Evolutionary conservation across 2,329 filamentous ascomycete genomes (phyloP), one percentile per base, ranked within the genome.

Genomic region (Penicillium sp.): DNA sequence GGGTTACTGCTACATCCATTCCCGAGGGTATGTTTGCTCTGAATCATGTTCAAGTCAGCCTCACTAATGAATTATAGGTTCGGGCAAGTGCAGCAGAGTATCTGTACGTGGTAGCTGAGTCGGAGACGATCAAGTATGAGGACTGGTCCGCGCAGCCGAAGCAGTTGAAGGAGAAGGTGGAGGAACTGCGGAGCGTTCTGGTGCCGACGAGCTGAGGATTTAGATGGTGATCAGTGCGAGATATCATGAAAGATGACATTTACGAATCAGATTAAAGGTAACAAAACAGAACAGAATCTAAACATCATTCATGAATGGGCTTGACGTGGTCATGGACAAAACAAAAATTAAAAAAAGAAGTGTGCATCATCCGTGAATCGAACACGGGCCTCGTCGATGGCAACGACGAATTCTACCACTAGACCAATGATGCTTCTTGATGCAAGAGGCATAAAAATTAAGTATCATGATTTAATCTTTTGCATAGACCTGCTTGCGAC

Each of bases 1-100:
- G 87, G 85, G 24, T 86, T 97, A 81, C 80, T 97, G 65, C 78
- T 87, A 60, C 94, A 97, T 80, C 91, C 92, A 0, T 97, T 92
- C 82, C 92, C 93, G 6, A 86, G 86, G 70, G 88, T 96, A 68
- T 79, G 88, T 70, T 60, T 35, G 5, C 37, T 42, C 37, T 13
- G 33, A 13, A 19, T 19, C 12, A 13, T 28, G 12, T 28, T 42
- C 6, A n/a, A 13, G 15, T 33, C 22, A 28, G 19, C 8, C 4
- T 53, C 13, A 44, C 53, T 64, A 26, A 62, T 19, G 13, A 3
- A 49, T 30, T 62, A 40, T 60, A 80, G 78, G 69, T 80, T 57
- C 78, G 78, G 1, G 69, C 70, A 9, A 65, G 61, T 22, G 69
- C 74, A 44, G 74, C 78, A 13, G 78, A 80, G 33, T 75, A 74